Percentiles rank a stretch among this genome's conserved stretches.
These are phyloP conservation scores for Apiotrichum gracile DNA, from an alignment of 1,284 basidiomycete genomes.

Conservation along the genomic window DNA sequence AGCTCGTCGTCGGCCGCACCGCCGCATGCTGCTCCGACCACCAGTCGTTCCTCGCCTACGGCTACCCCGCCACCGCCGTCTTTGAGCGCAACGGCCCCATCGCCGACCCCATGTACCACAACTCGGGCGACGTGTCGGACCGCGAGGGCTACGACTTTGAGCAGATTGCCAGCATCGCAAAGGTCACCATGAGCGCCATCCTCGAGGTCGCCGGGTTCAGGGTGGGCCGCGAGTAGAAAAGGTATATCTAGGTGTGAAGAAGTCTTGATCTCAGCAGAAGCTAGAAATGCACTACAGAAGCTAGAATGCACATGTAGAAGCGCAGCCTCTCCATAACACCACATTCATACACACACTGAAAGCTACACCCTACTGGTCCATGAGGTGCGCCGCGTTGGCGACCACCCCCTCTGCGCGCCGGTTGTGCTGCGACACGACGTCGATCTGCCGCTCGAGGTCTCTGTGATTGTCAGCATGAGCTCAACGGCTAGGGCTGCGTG, in stretches of 20 bases:
- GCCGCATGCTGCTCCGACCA: slow-evolving; percentile 80
- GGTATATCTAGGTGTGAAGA: too few relatives aligned
- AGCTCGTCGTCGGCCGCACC: slow-evolving; percentile 70
- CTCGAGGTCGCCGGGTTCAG: slow-evolving; percentile 40
- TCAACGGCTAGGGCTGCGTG: neutral
- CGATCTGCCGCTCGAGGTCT: slow-evolving; percentile 42
- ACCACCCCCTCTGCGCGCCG: slow-evolving; percentile 37
- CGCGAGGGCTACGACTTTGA: slow-evolving; percentile 71
- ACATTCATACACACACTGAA: too few relatives aligned
- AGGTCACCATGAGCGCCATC: slow-evolving; percentile 57
- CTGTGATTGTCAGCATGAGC: slow-evolving; percentile 12
- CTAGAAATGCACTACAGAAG: too few relatives aligned
- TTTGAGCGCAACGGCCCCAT: slow-evolving; percentile 69
- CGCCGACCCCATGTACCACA: slow-evolving; percentile 65
- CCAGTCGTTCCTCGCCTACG: slow-evolving; percentile 68
- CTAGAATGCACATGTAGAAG: too few relatives aligned
- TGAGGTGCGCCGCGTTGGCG: slow-evolving; percentile 32
- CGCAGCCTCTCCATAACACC: too few relatives aligned
- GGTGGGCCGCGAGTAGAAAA: neutral
- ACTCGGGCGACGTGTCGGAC: slow-evolving; percentile 65
- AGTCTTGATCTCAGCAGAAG: too few relatives aligned
- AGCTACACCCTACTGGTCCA: slow-evolving; percentile 15
- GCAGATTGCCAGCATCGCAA: slow-evolving; percentile 71
- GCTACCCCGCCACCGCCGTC: slow-evolving; percentile 69
- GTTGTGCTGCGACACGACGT: slow-evolving; percentile 32